Base-by-base conservation (phyloP, 176 grass and related monocot species). In the Hyparrhenia diplandra region DNA sequence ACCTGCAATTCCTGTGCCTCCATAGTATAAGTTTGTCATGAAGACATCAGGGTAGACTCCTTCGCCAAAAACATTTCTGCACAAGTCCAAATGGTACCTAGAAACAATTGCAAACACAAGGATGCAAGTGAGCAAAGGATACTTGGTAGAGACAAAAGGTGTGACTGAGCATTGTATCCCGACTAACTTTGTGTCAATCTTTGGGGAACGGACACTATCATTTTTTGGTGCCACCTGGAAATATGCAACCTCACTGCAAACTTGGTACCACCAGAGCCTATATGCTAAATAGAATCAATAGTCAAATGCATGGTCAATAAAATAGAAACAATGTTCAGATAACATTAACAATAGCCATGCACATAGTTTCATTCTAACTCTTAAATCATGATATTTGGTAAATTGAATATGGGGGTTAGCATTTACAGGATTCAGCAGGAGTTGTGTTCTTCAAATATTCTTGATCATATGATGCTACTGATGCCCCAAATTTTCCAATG, bases 241-340 rank as follows among this genome's bases (percentile, higher is more conserved):
- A 84, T 88, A 98, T 37, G 92, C 82, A 87, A 98, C 95, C 60
- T 98, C 95, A 69, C 90, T 95, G 80, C 95, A 98, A 86, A 98
- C 95, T 89, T 98, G 95, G 82, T 89, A 98, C 95, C 95, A 98
- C 95, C 95, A 98, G 39, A 98, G 81, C 63, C 95, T 77, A 71
- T 61, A 78, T 79, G 76, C 95, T 98, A 89, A 16, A 58, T 17
- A 85, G 42, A 76, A 76, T 49, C 51, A 76, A 89, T 25, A 68
- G 71, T 76, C 74, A 81, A 69, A 85, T 32, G 47, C 51, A 80
- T 32, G 5, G 20, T 72, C 55, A 72, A 34, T 82, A 39, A 62
- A 43, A 65, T 57, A 76, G 47, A 61, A 58, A 59, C 18, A 70
- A 71, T 51, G 45, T 43, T 69, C 13, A 28, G 62, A 69, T 32